Evolutionary conservation across 495 filamentous ascomycete genomes (phyloP).

Genomic region (Durotheca rogersii): DNA sequence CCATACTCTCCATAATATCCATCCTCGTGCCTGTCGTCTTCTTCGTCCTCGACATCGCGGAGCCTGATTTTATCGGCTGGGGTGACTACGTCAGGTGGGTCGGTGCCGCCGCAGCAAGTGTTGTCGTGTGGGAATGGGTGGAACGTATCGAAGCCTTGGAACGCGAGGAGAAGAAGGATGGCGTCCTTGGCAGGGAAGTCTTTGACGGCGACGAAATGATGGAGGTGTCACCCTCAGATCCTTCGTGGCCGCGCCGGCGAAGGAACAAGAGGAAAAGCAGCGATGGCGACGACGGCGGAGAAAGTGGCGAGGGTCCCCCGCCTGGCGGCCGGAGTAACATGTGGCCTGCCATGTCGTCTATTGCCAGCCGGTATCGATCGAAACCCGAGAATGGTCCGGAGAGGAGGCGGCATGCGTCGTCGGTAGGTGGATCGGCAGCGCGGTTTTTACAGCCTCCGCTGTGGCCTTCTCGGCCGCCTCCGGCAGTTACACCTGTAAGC

Average conservation of each 20-base stretch:
- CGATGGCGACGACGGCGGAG: slow-evolving; percentile 28
- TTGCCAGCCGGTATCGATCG: slow-evolving; percentile 45
- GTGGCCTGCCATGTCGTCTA: slow-evolving; percentile 50
- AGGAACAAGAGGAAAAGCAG: slow-evolving; percentile 35
- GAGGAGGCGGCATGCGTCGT: slow-evolving; percentile 20
- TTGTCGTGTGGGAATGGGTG: slow-evolving; percentile 99
- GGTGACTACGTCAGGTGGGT: slow-evolving; percentile 98
- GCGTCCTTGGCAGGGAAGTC: slow-evolving; percentile 88
- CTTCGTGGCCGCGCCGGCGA: slow-evolving; percentile 38
- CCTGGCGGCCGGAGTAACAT: slow-evolving; percentile 38
- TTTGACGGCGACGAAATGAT: slow-evolving; percentile 98
- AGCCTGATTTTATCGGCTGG: slow-evolving; percentile 87
- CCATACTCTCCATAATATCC: slow-evolving; percentile 72
- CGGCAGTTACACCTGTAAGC: slow-evolving; percentile 70
- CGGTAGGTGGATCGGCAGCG: slow-evolving; percentile 34
- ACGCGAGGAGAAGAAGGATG: slow-evolving; percentile 93
- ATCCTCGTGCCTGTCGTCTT: slow-evolving; percentile 92
- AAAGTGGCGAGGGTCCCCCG: slow-evolving; percentile 19
- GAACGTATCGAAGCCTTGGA: slow-evolving; percentile 97
- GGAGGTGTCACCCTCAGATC: slow-evolving; percentile 61
- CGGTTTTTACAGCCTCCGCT: slow-evolving; percentile 44
- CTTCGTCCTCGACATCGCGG: slow-evolving; percentile 89
- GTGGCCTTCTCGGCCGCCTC: slow-evolving; percentile 62
- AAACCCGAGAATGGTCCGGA: slow-evolving; percentile 31
- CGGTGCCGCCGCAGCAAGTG: slow-evolving; percentile 90